phyloP scores from a whole-genome alignment of 192 early-diverging fungal species.

The Ambispora gerdemannii region DNA sequence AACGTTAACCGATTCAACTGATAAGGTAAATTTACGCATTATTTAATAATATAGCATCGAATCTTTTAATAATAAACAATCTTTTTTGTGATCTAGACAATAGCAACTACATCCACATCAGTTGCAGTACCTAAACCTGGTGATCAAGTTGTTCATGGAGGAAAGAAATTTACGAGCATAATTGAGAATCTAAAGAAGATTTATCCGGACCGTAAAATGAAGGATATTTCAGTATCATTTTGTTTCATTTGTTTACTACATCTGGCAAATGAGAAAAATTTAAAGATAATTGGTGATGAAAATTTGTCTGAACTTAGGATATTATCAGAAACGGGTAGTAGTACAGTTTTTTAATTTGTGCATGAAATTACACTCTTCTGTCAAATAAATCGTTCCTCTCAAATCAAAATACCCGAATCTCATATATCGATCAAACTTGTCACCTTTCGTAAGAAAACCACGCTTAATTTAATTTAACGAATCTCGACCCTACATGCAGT shows the following conservation, averaged over 20 bases:
- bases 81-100: not conserved
- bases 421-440: too few relatives aligned
- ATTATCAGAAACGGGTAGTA: not conserved
- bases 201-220: constrained; percentile 74
- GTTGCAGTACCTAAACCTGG: constrained; percentile 2
- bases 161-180: constrained; percentile 71
- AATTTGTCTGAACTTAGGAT: constrained; percentile 33
- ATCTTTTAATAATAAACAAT: constrained; percentile 28
- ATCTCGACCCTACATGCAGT: too few relatives aligned
- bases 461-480: too few relatives aligned
- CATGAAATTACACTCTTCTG: too few relatives aligned
- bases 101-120: not conserved
- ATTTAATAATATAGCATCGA: not conserved
- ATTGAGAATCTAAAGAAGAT: constrained; percentile 66
- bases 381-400: too few relatives aligned
- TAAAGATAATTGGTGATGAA: constrained; percentile 53
- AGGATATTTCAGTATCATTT: constrained; percentile 94
- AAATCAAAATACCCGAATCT: too few relatives aligned
- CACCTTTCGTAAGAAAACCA: too few relatives aligned
- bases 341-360: too few relatives aligned
- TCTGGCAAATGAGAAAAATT: constrained; percentile 89
- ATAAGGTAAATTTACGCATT: not conserved
- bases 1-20: constrained; percentile 44
- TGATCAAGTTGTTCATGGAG: constrained; percentile 46
- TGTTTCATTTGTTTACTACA: constrained; percentile 97